phyloP scores from a whole-genome alignment of 306 rosid genomes.

The apple (Malus domestica) region ASM211411v1 NC_041803.1:45636001-45636500 shows the following conservation, averaged over 20 bases:
- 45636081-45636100: background rate
- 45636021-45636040: background rate
- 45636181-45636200: background rate
- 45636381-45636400: background rate
- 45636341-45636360: background rate
- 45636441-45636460: background rate
- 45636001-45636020: background rate
- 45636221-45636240: background rate
- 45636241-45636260: background rate
- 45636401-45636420: background rate
- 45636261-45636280: background rate
- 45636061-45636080: background rate
- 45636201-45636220: background rate
- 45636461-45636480: background rate
- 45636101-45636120: background rate
- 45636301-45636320: background rate
- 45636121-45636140: background rate
- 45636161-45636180: slow-evolving; percentile 6
- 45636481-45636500: background rate
- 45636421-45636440: background rate
- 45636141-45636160: background rate
- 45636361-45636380: background rate
- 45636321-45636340: background rate
- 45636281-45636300: slow-evolving; percentile 1
- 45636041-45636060: background rate